Evolutionary conservation across 2,329 filamentous ascomycete species (phyloP).

Genomic region (Claviceps paspali): DNA sequence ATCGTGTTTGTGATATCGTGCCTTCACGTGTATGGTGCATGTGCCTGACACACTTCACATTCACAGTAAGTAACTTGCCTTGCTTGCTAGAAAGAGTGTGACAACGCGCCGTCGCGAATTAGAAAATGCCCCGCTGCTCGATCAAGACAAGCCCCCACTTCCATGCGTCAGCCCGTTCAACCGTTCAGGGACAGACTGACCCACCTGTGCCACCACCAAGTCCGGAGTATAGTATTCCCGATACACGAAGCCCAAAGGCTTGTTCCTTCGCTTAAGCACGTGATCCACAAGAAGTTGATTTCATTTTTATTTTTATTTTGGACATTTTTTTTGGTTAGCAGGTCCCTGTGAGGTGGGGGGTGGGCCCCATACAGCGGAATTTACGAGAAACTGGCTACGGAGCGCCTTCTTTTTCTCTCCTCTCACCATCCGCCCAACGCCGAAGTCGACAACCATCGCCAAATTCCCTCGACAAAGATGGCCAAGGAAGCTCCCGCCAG

Average conservation of each 20-base stretch:
- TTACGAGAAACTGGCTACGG: constrained; percentile 4
- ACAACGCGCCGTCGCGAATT: neutral
- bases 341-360: too few relatives aligned
- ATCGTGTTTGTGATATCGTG: neutral
- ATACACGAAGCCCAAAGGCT: neutral
- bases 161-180: too few relatives aligned
- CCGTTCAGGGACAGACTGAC: neutral
- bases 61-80: too few relatives aligned
- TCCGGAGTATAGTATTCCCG: constrained; percentile 2
- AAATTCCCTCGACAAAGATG: constrained; percentile 27
- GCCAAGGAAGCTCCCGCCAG: constrained; percentile 43
- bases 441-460: constrained; percentile 16
- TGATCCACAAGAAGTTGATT: constrained; percentile 13
- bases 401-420: constrained; percentile 6
- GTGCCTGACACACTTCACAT: too few relatives aligned
- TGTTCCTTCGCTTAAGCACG: constrained; percentile 11
- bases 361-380: too few relatives aligned
- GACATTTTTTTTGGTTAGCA: too few relatives aligned
- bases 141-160: neutral
- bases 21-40: too few relatives aligned
- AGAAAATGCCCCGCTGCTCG: neutral
- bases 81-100: neutral
- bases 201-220: too few relatives aligned
- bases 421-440: constrained; percentile 14
- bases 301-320: neutral